phyloP scores from a whole-genome alignment of 768 basidiomycete genomes.

The Udeniomyces megalosporus region DNA sequence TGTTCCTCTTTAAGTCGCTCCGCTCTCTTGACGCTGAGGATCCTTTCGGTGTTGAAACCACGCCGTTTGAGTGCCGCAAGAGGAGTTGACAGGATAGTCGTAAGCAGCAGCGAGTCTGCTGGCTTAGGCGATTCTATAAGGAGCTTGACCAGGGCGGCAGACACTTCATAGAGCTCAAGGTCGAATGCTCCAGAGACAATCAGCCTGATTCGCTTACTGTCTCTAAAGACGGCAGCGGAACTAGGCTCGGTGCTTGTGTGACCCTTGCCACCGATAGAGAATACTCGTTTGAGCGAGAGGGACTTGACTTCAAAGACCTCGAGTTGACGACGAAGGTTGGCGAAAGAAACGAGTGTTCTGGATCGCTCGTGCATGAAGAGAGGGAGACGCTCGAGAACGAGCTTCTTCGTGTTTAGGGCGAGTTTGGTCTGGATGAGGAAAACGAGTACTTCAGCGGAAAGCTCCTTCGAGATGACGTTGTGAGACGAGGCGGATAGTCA shows the following conservation, averaged over 20 bases:
- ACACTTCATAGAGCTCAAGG: conserved; percentile 76
- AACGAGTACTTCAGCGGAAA: conserved; percentile 1
- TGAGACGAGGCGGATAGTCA: conserved; percentile 4
- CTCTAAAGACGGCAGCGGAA: conserved; percentile 16
- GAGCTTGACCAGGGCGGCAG: conserved; percentile 61
- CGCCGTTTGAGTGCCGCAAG: conserved; percentile 3
- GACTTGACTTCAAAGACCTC: conserved; percentile 23
- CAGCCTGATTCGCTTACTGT: conserved; percentile 34
- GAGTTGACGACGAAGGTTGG: conserved; percentile 30
- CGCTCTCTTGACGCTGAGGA: conserved; percentile 65
- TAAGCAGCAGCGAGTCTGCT: conserved; percentile 75
- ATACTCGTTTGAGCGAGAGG: conserved; percentile 23
- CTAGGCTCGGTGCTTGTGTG: conserved; percentile 13
- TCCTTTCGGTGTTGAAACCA: conserved; percentile 42
- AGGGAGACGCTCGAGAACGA: conserved; percentile 69
- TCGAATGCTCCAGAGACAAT: conserved; percentile 60
- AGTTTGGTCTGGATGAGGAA: conserved; percentile 1
- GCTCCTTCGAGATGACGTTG: neutral
- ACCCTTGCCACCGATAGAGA: conserved; percentile 29
- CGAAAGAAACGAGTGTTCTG: conserved; percentile 24
- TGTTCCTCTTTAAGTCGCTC: conserved; percentile 31
- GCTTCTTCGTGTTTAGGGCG: conserved; percentile 37
- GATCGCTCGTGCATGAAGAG: conserved; percentile 77
- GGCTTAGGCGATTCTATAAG: conserved; percentile 62
- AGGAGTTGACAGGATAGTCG: conserved; percentile 80